Evolutionary conservation across 768 basidiomycete genomes (phyloP).

Genomic region (Hygrophorus russula): DNA sequence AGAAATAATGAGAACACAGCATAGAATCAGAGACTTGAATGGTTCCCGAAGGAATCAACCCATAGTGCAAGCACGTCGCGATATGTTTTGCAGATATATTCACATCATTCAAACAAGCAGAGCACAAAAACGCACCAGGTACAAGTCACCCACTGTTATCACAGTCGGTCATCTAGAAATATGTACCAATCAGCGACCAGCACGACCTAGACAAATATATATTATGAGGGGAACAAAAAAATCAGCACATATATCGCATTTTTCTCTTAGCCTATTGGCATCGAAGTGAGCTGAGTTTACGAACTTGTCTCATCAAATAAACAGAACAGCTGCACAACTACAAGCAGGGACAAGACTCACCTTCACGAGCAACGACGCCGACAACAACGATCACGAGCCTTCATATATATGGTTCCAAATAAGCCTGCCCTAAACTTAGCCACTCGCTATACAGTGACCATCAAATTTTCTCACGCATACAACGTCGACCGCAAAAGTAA

Average conservation of each 20-base stretch:
- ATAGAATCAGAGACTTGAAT: conserved; percentile 68
- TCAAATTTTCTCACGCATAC: not conserved
- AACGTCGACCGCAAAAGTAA: too few relatives aligned
- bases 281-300: conserved; percentile 63
- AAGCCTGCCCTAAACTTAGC: conserved; percentile 29
- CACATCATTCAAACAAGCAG: conserved; percentile 25
- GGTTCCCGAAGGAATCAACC: conserved; percentile 59
- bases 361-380: not conserved
- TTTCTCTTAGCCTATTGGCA: conserved; percentile 41
- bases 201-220: too few relatives aligned
- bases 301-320: conserved; percentile 5
- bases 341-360: too few relatives aligned
- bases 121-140: not conserved
- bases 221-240: conserved; percentile 4
- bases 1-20: not conserved
- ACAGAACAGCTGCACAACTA: not conserved
- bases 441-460: conserved; percentile 14
- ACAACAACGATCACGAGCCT: not conserved
- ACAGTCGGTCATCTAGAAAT: too few relatives aligned
- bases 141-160: too few relatives aligned
- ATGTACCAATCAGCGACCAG: too few relatives aligned
- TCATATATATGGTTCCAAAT: conserved; percentile 10
- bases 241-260: conserved; percentile 33
- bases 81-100: conserved; percentile 25
- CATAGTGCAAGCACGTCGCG: conserved; percentile 55